Evolutionary conservation across 108 stramenopile genomes (phyloP).

Genomic region (Nitzschia sp.): DNA sequence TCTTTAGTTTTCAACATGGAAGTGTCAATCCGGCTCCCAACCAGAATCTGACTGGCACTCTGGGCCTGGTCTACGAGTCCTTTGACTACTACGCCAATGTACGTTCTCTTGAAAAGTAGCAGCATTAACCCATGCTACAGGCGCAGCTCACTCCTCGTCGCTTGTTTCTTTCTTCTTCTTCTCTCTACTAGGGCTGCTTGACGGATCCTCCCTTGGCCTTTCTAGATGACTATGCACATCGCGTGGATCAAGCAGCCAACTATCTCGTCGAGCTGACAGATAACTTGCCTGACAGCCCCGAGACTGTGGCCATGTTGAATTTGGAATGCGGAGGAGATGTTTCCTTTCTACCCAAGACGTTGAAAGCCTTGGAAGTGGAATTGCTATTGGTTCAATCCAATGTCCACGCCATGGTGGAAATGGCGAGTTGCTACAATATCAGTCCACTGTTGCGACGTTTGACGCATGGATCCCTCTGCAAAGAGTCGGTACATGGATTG

Average conservation of each 20-base stretch:
- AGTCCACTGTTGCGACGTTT: slow-evolving; percentile 38
- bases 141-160: background rate
- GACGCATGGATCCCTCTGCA: slow-evolving; percentile 39
- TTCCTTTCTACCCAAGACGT: slow-evolving; percentile 21
- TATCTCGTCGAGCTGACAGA: slow-evolving; percentile 16
- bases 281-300: background rate
- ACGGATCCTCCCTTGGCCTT: slow-evolving; percentile 36
- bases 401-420: slow-evolving; percentile 10
- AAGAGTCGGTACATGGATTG: slow-evolving; percentile 33
- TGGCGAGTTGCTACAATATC: slow-evolving; percentile 31
- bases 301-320: slow-evolving; percentile 15
- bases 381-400: slow-evolving; percentile 10
- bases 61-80: slow-evolving; percentile 19
- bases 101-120: slow-evolving; percentile 13
- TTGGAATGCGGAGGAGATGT: slow-evolving; percentile 19
- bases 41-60: background rate
- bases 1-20: slow-evolving; percentile 20
- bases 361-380: slow-evolving; percentile 8
- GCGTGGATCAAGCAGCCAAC: slow-evolving; percentile 8
- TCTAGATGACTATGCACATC: slow-evolving; percentile 19
- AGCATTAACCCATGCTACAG: background rate
- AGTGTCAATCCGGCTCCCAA: background rate
- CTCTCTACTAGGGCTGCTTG: slow-evolving; percentile 34
- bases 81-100: slow-evolving; percentile 43
- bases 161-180: background rate